Base-by-base conservation (phyloP, 495 filamentous ascomycete genomes). In the Daldinia bambusicola region DNA sequence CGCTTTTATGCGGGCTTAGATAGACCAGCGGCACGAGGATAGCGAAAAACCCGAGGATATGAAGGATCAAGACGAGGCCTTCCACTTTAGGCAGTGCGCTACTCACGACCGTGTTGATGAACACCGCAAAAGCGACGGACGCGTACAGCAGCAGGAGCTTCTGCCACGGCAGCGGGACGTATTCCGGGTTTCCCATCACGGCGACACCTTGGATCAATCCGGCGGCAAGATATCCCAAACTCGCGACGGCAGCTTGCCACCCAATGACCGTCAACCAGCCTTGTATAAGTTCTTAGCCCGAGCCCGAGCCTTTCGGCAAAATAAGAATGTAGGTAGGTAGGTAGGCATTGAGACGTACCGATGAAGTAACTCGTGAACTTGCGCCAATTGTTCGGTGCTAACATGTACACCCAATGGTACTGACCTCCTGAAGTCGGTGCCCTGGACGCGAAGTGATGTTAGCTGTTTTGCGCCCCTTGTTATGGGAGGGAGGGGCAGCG, bases 341-440 rank as follows among this genome's bases (percentile, higher is more conserved):
- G 20, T 20, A 10, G n/a, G 0, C 10, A 32, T 30, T 14, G 12
- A 45, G 22, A 67, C 59, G 10, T 58, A 69, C 70, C 87, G 52
- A 86, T 86, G 37, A 88, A 80, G 71, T 89, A 90, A 69, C 87
- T 89, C 9, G 89, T 76, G 43, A 87, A 86, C 59, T 86, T 88
- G 62, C 87, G 86, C 41, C 74, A 82, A n/a, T 74, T 79, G 5
- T 69, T 74, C 16, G 88, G 87, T 10, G 87, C 83, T 67, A 89
- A 85, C 64, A 88, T 86, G 5, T 83, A 88, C 6, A 89, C 85
- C 88, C 87, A 90, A 61, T 80, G 77, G 30, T 80, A 80, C 13
- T 80, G 78, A 0, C 77, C 78, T n/a, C 76, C 75, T 5, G 74
- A 71, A 8, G 77, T 80, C 20, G 78, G 78, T 0, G 78, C 76